Evolutionary conservation across 2,329 filamentous ascomycete species (phyloP).

Genomic region (Fusarium sublunatum): DNA sequence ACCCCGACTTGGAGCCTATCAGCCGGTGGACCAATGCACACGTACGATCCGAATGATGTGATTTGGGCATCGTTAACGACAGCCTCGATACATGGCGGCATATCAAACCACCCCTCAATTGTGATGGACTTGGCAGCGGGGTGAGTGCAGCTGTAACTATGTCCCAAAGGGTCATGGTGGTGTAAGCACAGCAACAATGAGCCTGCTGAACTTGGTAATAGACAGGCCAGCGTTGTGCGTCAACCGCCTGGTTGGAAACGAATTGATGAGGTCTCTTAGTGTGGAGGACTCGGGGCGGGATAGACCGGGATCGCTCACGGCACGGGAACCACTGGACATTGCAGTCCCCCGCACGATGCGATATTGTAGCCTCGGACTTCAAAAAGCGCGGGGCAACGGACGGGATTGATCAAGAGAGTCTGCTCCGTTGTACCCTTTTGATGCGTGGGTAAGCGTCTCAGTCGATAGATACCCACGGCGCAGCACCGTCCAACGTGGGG

Average conservation of each 20-base stretch:
- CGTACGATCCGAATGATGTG: constrained; percentile 43
- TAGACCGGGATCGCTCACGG: constrained; percentile 44
- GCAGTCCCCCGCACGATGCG: constrained; percentile 41
- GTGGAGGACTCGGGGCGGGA: constrained; percentile 41
- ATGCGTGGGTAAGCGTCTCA: constrained; percentile 37
- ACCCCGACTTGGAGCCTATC: constrained; percentile 37
- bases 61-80: constrained; percentile 41
- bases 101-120: constrained; percentile 39
- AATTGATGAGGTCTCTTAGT: constrained; percentile 37
- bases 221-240: constrained; percentile 36
- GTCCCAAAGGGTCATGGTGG: constrained; percentile 37
- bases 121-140: constrained; percentile 37
- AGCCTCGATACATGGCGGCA: constrained; percentile 43
- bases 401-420: constrained; percentile 40
- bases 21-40: constrained; percentile 41
- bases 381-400: constrained; percentile 44
- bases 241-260: constrained; percentile 44
- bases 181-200: constrained; percentile 37
- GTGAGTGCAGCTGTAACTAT: constrained; percentile 25
- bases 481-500: constrained; percentile 46
- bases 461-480: constrained; percentile 40
- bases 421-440: constrained; percentile 24
- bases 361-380: constrained; percentile 40
- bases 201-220: constrained; percentile 36
- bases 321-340: constrained; percentile 32